Conservation (phyloP, 2,329 filamentous ascomycete species). For the Verticillium klebahnii region DNA sequence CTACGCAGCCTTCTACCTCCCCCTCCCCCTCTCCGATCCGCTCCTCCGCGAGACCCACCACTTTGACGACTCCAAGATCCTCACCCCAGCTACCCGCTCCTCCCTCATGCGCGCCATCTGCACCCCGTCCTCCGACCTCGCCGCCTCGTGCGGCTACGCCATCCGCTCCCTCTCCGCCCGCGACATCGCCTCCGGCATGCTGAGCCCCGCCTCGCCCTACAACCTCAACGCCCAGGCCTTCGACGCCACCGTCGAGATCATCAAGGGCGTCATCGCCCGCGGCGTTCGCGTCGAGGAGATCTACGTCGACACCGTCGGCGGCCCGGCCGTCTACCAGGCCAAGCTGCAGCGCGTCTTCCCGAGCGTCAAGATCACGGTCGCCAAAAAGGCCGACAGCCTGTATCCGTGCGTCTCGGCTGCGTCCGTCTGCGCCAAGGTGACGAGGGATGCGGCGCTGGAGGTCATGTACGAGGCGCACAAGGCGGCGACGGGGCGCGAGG, state of each 20-base stretch:
- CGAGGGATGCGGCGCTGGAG: conserved; percentile 83
- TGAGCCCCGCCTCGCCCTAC: conserved; percentile 61
- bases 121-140: conserved; percentile 48
- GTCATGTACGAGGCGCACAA: conserved; percentile 57
- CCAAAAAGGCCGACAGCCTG: conserved; percentile 87
- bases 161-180: conserved; percentile 75
- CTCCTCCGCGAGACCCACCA: conserved; percentile 75
- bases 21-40: conserved; percentile 62
- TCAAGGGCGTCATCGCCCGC: conserved; percentile 67
- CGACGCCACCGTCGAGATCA: conserved; percentile 83
- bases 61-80: conserved; percentile 93
- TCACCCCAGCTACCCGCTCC: conserved; percentile 75
- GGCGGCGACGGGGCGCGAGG: conserved; percentile 20
- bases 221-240: conserved; percentile 96
- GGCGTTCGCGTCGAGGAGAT: conserved; percentile 85
- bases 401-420: conserved; percentile 93
- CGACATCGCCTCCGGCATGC: conserved; percentile 77
- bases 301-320: conserved; percentile 92
- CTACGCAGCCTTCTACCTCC: conserved; percentile 70
- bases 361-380: conserved; percentile 66
- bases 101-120: conserved; percentile 67
- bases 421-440: conserved; percentile 94
- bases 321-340: conserved; percentile 75
- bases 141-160: conserved; percentile 71
- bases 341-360: conserved; percentile 83